A percentile compares a stretch with the other conserved stretches of the same genome.
Evolutionary conservation across 176 grass and related monocot species (phyloP).

Genomic region (Avena atlantica): DNA sequence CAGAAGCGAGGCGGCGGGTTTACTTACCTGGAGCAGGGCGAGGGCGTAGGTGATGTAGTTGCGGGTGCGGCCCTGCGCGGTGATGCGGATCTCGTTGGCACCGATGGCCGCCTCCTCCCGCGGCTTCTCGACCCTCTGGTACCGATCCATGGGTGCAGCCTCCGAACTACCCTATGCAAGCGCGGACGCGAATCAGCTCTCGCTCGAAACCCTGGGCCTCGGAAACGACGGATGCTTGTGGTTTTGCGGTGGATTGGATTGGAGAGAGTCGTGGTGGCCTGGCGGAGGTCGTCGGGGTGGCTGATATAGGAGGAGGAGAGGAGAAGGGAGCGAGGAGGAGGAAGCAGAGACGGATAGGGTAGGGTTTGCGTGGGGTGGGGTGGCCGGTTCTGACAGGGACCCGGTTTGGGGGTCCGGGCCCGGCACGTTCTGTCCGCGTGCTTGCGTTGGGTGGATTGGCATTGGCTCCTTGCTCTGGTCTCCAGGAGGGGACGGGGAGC

Average conservation of each 20-base stretch:
- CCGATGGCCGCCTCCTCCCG: constrained; percentile 60
- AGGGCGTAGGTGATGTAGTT: constrained; percentile 79
- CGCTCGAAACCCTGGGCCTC: neutral
- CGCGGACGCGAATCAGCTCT: neutral
- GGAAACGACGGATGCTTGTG: neutral
- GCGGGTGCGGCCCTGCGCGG: constrained; percentile 64
- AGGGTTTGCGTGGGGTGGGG: constrained; percentile 29
- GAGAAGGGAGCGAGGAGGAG: neutral
- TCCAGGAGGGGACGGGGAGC: neutral
- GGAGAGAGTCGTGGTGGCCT: constrained; percentile 29
- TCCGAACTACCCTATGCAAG: neutral
- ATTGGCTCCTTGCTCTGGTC: neutral
- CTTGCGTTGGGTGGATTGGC: constrained; percentile 6
- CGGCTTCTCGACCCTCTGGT: constrained; percentile 74
- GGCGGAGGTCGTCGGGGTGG: constrained; percentile 13
- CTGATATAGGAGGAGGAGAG: neutral
- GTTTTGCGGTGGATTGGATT: neutral
- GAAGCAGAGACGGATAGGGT: constrained; percentile 13
- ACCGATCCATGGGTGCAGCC: constrained; percentile 57
- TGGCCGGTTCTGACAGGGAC: constrained; percentile 44
- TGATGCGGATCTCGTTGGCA: constrained; percentile 76
- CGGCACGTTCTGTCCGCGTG: constrained; percentile 18
- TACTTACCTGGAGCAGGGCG: constrained; percentile 57
- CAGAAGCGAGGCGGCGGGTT: neutral
- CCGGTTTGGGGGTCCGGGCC: constrained; percentile 8